Conservation (phyloP, 768 basidiomycete species). For the Panaeolus papilionaceus region DNA sequence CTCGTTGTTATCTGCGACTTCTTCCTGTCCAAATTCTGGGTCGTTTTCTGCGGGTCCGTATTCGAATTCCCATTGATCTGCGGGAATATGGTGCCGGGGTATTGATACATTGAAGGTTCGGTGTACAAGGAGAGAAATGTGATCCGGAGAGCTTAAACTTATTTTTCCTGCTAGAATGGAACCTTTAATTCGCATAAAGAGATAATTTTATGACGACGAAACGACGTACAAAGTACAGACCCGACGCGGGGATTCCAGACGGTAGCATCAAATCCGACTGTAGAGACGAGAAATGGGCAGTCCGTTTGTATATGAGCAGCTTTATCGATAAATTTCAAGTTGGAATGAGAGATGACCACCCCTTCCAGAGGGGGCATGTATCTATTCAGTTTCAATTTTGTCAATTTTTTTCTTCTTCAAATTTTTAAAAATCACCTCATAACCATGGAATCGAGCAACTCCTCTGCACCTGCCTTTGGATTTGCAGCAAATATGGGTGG, state of each 20-base stretch:
- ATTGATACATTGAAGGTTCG: conserved; percentile 96
- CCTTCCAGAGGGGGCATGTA: conserved; percentile 89
- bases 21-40: conserved; percentile 62
- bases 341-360: conserved; percentile 87
- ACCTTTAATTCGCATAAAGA: conserved; percentile 16
- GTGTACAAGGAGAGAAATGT: conserved; percentile 88
- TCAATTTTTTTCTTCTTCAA: background rate
- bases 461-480: conserved; percentile 77
- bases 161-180: conserved; percentile 74
- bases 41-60: conserved; percentile 85
- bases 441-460: conserved; percentile 93
- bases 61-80: conserved; percentile 83
- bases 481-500: conserved; percentile 82
- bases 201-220: background rate
- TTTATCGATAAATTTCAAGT: conserved; percentile 67
- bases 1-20: conserved; percentile 32
- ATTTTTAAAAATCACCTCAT: conserved; percentile 75
- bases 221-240: conserved; percentile 72
- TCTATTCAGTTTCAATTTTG: conserved; percentile 45
- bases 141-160: conserved; percentile 90
- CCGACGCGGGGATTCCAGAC: conserved; percentile 90
- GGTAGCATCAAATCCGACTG: conserved; percentile 80
- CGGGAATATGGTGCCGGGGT: conserved; percentile 89
- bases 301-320: conserved; percentile 77
- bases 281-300: conserved; percentile 83